Evolutionary conservation across 169 alveolate species (phyloP), one percentile per base, ranked within the genome.

Genomic region (Amoebophrya sp.): DNA sequence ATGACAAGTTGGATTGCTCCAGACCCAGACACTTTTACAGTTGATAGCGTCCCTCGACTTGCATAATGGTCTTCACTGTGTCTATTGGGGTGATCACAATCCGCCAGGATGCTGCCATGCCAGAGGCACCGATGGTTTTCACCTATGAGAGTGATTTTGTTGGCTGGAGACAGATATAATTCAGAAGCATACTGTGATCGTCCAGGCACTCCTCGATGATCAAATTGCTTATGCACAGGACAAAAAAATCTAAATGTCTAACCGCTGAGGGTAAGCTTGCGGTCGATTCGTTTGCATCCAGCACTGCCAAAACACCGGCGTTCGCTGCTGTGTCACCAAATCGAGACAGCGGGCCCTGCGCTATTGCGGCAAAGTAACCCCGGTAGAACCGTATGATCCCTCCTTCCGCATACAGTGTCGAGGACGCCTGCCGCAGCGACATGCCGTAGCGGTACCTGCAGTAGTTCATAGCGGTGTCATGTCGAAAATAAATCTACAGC

Each of bases 251-350:
- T 7, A 7, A 47, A 18, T 12, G 18, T 1, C 10, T 7, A 7
- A 66, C 83, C 32, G 83, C 83, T 25, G 83, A 2, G 1, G 83
- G 83, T 25, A 66, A 25, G 1, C 32, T 1, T 12, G 83, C 83
- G 7, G 83, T 66, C 32, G 38, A 7, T 66, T 7, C 35, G 35
- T 66, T 25, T 2, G 83, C 83, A 1, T 95, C 94, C 90, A 95
- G 93, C 39, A 94, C 88, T 0, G 95, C 93, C 88, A 94, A 40
- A 39, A 93, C 94, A 23, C 94, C 94, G 54, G 95, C 95, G 91
- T 96, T 96, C 41, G 96, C 94, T 88, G 95, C 95, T 0, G 97
- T 96, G 93, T 96, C 97, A 39, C 97, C 97, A 92, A 96, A 96
- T 35, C 97, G 90, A 25, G 96, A 94, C 40, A 95, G 55, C 18